Conservation (phyloP, 208 protist species). For the Trypanosoma brucei region DNA sequence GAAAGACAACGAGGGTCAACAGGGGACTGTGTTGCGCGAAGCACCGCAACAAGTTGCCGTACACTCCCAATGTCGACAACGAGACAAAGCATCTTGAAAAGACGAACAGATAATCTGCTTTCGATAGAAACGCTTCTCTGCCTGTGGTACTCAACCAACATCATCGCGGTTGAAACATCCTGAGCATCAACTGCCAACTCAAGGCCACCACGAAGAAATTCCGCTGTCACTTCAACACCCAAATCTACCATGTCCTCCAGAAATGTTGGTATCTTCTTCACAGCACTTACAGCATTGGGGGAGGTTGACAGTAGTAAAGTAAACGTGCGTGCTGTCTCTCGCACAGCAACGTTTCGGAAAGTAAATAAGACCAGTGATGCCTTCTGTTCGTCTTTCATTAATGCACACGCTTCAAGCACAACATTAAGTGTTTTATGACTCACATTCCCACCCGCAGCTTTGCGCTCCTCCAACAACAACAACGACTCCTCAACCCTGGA, state of each 20-base stretch:
- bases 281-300: constrained; percentile 17
- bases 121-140: constrained; percentile 29
- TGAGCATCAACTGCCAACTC: constrained; percentile 47
- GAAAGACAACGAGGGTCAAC: constrained; percentile 46
- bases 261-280: constrained; percentile 8
- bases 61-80: constrained; percentile 38
- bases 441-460: constrained; percentile 17
- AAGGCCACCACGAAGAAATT: constrained; percentile 48
- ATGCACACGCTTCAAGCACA: constrained; percentile 59
- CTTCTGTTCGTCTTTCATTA: constrained; percentile 25
- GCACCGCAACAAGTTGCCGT: constrained; percentile 29
- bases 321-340: constrained; percentile 35
- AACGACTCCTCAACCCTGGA: constrained; percentile 22
- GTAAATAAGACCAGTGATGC: constrained; percentile 40
- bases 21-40: constrained; percentile 44
- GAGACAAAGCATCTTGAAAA: constrained; percentile 35
- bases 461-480: constrained; percentile 20
- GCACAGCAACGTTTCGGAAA: constrained; percentile 28
- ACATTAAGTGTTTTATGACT: constrained; percentile 54
- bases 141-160: constrained; percentile 40
- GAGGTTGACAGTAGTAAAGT: constrained; percentile 40
- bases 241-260: constrained; percentile 28
- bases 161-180: constrained; percentile 40
- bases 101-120: constrained; percentile 43
- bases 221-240: constrained; percentile 13